phyloP scores from a whole-genome alignment of 306 rosid genomes.

The Senna siamea region DNA sequence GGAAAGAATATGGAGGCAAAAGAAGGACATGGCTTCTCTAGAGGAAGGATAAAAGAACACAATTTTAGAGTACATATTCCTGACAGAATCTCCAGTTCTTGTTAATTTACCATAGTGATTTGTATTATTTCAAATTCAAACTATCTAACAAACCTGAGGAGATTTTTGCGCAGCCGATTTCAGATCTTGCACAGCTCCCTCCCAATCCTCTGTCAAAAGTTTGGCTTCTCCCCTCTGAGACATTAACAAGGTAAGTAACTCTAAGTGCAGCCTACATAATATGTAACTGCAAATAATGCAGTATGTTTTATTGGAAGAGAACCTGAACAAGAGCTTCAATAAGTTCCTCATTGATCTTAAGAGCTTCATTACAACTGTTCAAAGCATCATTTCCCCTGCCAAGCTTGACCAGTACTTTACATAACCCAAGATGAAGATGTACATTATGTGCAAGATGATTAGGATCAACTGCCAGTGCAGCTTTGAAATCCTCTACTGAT shows the following conservation, averaged over 20 bases:
- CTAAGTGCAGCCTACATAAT: constrained; percentile 7
- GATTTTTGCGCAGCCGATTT: constrained; percentile 91
- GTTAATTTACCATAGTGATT: constrained; percentile 22
- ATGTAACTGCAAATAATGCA: constrained; percentile 6
- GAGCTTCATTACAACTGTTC: constrained; percentile 82
- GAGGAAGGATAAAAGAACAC: constrained; percentile 30
- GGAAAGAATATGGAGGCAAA: neutral
- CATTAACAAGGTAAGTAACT: constrained; percentile 35
- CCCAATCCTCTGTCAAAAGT: constrained; percentile 94
- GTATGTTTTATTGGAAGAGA: constrained; percentile 21
- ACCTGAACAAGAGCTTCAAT: constrained; percentile 97
- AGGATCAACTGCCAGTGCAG: constrained; percentile 86
- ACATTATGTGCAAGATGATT: constrained; percentile 86
- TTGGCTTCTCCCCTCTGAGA: constrained; percentile 97
- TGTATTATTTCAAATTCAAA: constrained; percentile 15
- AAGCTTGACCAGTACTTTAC: constrained; percentile 87
- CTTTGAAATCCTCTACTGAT: constrained; percentile 84
- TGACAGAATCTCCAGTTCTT: too few relatives aligned
- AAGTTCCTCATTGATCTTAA: constrained; percentile 71
- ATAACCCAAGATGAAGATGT: constrained; percentile 89
- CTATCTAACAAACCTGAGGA: constrained; percentile 69
- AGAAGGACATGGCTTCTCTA: neutral
- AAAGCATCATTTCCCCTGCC: constrained; percentile 98
- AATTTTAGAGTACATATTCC: neutral
- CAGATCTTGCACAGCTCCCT: constrained; percentile 93